phyloP scores from a whole-genome alignment of 192 early-diverging fungal genomes.

The Coemansia sp. region DNA sequence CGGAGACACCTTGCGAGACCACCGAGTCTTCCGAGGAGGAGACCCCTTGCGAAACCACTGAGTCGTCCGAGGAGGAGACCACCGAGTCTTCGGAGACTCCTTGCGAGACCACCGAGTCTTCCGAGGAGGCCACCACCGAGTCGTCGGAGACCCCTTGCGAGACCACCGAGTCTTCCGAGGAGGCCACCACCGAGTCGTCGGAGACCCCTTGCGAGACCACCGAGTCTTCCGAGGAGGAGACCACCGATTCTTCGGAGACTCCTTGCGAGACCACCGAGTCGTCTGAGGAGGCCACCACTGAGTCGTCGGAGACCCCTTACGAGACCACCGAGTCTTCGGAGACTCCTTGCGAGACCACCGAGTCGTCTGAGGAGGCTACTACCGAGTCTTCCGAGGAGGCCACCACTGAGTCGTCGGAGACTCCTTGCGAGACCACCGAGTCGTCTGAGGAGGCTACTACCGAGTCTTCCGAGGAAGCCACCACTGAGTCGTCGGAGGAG shows the following conservation, averaged over 20 bases:
- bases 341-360: conserved; percentile 1
- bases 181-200: conserved; percentile 8
- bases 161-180: conserved; percentile 13
- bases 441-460: conserved; percentile 2
- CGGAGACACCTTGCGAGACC: conserved; percentile 16
- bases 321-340: too few species aligned
- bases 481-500: conserved; percentile 11
- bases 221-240: neutral
- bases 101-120: conserved; percentile 10
- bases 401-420: too few species aligned
- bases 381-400: conserved; percentile 4
- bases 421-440: conserved; percentile 8
- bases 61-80: too few species aligned
- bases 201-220: conserved; percentile 10
- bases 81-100: too few species aligned
- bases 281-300: conserved; percentile 5
- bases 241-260: neutral
- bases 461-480: conserved; percentile 2
- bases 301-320: neutral
- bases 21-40: conserved; percentile 6
- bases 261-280: conserved; percentile 6
- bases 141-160: too few species aligned
- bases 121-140: too few species aligned
- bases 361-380: conserved; percentile 5
- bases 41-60: conserved; percentile 19